Conservation (phyloP, 2,329 filamentous ascomycete genomes). For the Fusarium coicis region DNA sequence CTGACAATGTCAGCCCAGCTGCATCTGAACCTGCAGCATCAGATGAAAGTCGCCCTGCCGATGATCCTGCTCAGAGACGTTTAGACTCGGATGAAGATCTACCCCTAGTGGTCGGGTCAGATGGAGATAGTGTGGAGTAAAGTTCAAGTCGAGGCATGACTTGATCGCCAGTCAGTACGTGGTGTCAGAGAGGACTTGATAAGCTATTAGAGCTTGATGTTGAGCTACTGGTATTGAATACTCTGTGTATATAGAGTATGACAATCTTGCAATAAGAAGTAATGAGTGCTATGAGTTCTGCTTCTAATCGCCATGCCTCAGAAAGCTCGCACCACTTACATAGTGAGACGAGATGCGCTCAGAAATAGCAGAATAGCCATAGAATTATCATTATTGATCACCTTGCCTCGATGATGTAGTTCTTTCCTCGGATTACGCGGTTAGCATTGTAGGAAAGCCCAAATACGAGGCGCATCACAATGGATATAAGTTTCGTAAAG, state of each 20-base stretch:
- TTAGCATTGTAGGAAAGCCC: rapidly evolving
- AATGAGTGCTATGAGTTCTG: rapidly evolving
- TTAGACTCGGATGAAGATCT: rapidly evolving
- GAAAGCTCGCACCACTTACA: too few relatives aligned
- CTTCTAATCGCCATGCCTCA: not conserved
- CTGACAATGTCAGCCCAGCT: not conserved
- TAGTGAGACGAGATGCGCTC: too few relatives aligned
- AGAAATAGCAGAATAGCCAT: too few relatives aligned
- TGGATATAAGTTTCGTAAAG: not conserved
- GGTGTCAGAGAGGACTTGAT: rapidly evolving
- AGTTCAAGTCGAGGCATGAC: too few relatives aligned
- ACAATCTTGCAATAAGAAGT: rapidly evolving
- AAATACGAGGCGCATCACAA: rapidly evolving
- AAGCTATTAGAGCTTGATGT: rapidly evolving
- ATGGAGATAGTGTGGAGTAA: not conserved
- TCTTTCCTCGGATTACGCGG: too few relatives aligned
- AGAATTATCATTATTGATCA: too few relatives aligned
- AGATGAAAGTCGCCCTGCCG: not conserved
- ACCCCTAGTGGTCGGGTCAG: rapidly evolving
- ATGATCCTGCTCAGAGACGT: not conserved
- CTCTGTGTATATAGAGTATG: not conserved
- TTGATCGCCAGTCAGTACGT: not conserved
- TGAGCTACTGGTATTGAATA: too few relatives aligned
- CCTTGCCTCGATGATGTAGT: too few relatives aligned
- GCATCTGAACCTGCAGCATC: not conserved